Evolutionary conservation across 83 land plant species (phyloP).

Genomic region (Diphasiastrum complanatum): DNA sequence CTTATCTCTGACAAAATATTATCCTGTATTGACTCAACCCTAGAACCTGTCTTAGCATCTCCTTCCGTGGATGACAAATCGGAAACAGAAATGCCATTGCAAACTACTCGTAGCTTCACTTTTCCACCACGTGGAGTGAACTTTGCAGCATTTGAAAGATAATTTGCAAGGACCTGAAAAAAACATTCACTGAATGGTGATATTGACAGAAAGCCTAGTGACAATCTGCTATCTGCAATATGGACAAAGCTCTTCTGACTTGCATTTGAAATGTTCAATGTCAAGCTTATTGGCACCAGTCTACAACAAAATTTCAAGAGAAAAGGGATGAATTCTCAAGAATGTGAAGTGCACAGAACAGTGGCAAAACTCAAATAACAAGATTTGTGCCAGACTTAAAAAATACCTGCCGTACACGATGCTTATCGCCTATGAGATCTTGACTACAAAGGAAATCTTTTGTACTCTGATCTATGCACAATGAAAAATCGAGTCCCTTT

Average conservation of each 20-base stretch:
- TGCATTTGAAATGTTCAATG: no score
- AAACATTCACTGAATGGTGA: not conserved
- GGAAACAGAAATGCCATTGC: slow-evolving; percentile 15
- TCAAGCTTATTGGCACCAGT: not conserved
- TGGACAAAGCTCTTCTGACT: no score
- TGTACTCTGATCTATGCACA: slow-evolving; percentile 18
- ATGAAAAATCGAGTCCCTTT: slow-evolving; percentile 21
- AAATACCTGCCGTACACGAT: slow-evolving; percentile 30
- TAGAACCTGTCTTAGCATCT: not conserved
- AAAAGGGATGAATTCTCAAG: not conserved
- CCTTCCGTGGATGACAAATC: slow-evolving; percentile 1
- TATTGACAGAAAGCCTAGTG: no score
- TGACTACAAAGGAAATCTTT: slow-evolving; percentile 15
- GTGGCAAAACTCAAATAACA: not conserved
- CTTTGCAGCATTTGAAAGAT: slow-evolving; percentile 32
- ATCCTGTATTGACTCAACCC: slow-evolving; percentile 1
- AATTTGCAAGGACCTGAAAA: slow-evolving; percentile 31
- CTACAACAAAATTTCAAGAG: not conserved
- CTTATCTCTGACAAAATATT: not conserved
- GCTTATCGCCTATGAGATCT: slow-evolving; percentile 25
- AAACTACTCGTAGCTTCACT: slow-evolving; percentile 16
- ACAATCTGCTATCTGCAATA: no score
- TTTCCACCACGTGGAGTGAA: slow-evolving; percentile 26
- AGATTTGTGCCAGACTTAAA: no score
- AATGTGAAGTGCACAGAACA: not conserved